These are phyloP conservation scores for Phalaenopsis hybrid DNA, from an alignment of 116 monocot genomes.

Conservation along the genomic window DNA sequence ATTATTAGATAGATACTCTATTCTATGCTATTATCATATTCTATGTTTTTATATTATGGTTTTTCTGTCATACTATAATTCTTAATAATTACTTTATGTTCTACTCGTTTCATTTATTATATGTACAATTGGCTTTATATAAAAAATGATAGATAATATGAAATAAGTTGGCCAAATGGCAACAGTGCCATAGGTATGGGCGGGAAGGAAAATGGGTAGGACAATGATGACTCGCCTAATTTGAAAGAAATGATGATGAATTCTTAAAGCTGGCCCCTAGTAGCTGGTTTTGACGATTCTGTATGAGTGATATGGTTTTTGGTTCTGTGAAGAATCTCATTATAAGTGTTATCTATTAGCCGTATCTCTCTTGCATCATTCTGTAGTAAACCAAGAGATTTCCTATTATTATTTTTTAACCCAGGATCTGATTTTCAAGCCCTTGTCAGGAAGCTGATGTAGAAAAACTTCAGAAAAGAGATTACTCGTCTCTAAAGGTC, in stretches of 20 bases:
- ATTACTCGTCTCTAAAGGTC: constrained; percentile 82
- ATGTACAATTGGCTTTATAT: too few species aligned
- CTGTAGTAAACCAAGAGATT: neutral
- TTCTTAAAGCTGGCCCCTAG: neutral
- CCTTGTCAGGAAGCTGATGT: constrained; percentile 81
- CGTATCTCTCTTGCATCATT: neutral
- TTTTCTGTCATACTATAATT: too few species aligned
- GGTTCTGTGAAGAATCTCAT: neutral
- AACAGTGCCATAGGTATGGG: too few species aligned
- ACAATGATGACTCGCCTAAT: neutral
- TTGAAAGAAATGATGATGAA: neutral
- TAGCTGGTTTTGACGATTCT: neutral
- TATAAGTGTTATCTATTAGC: neutral
- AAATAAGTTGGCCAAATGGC: too few species aligned
- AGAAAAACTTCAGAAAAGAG: constrained; percentile 98
- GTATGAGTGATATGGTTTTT: neutral
- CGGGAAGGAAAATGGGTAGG: too few species aligned
- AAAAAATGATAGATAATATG: too few species aligned
- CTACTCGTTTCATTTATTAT: too few species aligned
- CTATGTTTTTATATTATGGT: too few species aligned
- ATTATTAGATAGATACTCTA: too few species aligned
- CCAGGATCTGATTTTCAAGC: constrained; percentile 9
- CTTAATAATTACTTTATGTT: too few species aligned
- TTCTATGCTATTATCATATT: too few species aligned
- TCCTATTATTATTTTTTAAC: constrained; percentile 6